Percentiles rank a stretch among this genome's conserved stretches.
phyloP scores from a whole-genome alignment of 2,329 filamentous ascomycete genomes.

The Phialophora tarda region DNA sequence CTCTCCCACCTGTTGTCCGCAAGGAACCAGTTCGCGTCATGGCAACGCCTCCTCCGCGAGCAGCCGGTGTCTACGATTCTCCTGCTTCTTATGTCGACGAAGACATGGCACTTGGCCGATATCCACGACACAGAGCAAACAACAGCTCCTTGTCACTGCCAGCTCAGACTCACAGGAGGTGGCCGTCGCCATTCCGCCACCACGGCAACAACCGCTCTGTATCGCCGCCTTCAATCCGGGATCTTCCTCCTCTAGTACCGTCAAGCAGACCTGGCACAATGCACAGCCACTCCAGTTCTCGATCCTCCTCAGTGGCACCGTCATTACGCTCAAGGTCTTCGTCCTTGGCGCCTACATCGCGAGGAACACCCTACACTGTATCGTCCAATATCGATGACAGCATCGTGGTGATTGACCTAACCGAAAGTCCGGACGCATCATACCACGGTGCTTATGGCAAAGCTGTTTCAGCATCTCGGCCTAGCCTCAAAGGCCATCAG shows the following conservation, averaged over 20 bases:
- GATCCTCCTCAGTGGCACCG: constrained; percentile 52
- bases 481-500: constrained; percentile 44
- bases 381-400: constrained; percentile 44
- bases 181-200: constrained; percentile 46
- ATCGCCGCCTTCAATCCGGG: constrained; percentile 53
- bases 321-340: constrained; percentile 51
- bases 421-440: constrained; percentile 39
- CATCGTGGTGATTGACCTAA: constrained; percentile 38
- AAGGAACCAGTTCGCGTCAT: constrained; percentile 31
- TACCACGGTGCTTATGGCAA: constrained; percentile 34
- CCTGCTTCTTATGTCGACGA: constrained; percentile 44
- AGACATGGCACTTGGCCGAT: constrained; percentile 42
- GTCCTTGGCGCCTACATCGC: constrained; percentile 48
- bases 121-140: constrained; percentile 38
- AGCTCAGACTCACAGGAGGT: constrained; percentile 44
- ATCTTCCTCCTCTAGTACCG: constrained; percentile 51
- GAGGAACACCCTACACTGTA: constrained; percentile 52
- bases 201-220: constrained; percentile 44
- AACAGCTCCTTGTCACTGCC: constrained; percentile 37
- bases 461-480: constrained; percentile 20
- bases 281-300: constrained; percentile 49
- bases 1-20: constrained; percentile 27
- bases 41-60: constrained; percentile 31
- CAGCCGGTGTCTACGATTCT: constrained; percentile 42
- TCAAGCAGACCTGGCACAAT: constrained; percentile 50